Percentiles rank a stretch among this genome's conserved stretches.
These are phyloP conservation scores for Neoascochyta sp. DNA, from an alignment of 2,329 filamentous ascomycete species.

Conservation along the genomic window DNA sequence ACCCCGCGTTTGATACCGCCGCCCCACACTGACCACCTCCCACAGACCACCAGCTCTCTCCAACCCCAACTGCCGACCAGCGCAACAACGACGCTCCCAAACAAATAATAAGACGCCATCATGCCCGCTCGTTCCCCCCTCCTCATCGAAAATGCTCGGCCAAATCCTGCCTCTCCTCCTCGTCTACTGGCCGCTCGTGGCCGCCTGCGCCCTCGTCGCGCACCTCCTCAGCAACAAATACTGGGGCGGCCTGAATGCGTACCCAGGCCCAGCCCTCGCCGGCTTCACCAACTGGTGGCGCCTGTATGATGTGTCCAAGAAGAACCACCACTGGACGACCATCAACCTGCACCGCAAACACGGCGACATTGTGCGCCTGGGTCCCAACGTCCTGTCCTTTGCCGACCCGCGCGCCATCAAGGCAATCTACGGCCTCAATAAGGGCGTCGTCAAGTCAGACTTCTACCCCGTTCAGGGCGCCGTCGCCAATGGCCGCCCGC, in stretches of 20 bases:
- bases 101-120: too few species aligned
- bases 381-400: conserved; percentile 71
- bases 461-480: conserved; percentile 79
- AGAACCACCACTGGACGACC: conserved; percentile 64
- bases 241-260: conserved; percentile 60
- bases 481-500: conserved; percentile 62
- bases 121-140: too few species aligned
- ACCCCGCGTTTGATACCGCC: too few species aligned
- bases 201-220: conserved; percentile 28
- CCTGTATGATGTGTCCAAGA: conserved; percentile 63
- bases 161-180: conserved; percentile 33
- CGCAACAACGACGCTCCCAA: too few species aligned
- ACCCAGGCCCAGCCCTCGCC: conserved; percentile 69
- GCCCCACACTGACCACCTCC: too few species aligned
- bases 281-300: conserved; percentile 71
- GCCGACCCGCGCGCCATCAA: conserved; percentile 69
- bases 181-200: conserved; percentile 43
- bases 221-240: conserved; percentile 47
- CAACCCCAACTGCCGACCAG: too few species aligned
- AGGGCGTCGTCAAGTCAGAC: conserved; percentile 75
- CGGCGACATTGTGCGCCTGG: conserved; percentile 70
- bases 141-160: too few species aligned
- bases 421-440: conserved; percentile 76
- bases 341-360: conserved; percentile 65
- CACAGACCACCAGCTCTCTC: too few species aligned